Conservation (phyloP, 2,329 filamentous ascomycete species). For the Cyanodermella asteris region DNA sequence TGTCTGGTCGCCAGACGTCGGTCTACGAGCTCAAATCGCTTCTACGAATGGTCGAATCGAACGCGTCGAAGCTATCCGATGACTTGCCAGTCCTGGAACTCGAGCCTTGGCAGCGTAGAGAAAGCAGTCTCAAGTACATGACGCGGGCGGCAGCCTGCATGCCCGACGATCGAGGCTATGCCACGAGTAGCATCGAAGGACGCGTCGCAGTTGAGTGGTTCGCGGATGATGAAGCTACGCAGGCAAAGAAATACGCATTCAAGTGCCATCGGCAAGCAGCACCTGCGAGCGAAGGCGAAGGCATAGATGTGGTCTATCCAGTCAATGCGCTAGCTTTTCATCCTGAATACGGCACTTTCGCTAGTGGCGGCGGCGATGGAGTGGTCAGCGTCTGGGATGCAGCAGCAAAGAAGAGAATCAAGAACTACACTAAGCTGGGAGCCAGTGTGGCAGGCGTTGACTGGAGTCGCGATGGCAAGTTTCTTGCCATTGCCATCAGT, state of each 20-base stretch:
- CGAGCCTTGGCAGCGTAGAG: conserved; percentile 77
- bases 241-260: conserved; percentile 91
- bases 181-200: conserved; percentile 79
- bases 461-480: conserved; percentile 58
- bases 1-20: conserved; percentile 80
- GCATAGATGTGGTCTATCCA: conserved; percentile 67
- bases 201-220: conserved; percentile 97
- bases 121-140: conserved; percentile 90
- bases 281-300: too few relatives aligned
- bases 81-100: conserved; percentile 27
- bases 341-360: conserved; percentile 62
- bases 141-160: conserved; percentile 85
- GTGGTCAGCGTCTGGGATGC: conserved; percentile 89
- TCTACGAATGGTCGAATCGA: too few relatives aligned
- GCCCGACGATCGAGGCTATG: conserved; percentile 89
- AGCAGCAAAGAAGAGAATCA: conserved; percentile 68
- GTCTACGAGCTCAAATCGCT: conserved; percentile 75
- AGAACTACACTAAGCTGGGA: conserved; percentile 69
- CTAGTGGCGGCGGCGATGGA: conserved; percentile 71
- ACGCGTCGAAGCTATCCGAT: conserved; percentile 29
- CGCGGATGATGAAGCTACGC: conserved; percentile 66
- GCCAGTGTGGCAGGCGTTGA: conserved; percentile 56
- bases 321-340: conserved; percentile 84
- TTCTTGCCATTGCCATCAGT: conserved; percentile 59
- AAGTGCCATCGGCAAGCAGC: conserved; percentile 75